Percentiles rank a stretch among this genome's conserved stretches.
These are phyloP conservation scores for Aspergillus floridensis DNA, from an alignment of 2,329 filamentous ascomycete species.

Conservation along the genomic window DNA sequence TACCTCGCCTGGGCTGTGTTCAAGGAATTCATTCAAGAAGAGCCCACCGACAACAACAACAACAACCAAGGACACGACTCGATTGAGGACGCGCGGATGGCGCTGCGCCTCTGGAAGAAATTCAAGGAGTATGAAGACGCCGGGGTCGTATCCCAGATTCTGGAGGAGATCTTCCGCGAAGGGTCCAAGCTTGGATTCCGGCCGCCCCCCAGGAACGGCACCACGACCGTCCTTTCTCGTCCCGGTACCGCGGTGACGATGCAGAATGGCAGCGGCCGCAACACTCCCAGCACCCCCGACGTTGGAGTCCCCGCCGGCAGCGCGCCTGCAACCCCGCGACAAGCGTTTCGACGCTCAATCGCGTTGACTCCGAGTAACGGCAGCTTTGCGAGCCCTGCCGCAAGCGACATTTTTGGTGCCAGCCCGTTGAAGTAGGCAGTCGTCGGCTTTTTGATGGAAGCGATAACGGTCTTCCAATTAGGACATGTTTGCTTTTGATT, in stretches of 20 bases:
- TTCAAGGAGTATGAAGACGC: conserved; percentile 86
- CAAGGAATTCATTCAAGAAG: conserved; percentile 89
- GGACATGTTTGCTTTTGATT: background rate
- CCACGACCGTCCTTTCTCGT: conserved; percentile 33
- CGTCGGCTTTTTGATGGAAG: background rate
- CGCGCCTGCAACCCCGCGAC: conserved; percentile 41
- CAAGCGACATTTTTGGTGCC: conserved; percentile 39
- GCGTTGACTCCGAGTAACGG: conserved; percentile 44
- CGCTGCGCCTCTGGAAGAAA: conserved; percentile 83
- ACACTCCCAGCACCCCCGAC: conserved; percentile 43
- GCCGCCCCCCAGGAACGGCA: conserved; percentile 48
- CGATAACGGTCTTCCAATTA: background rate
- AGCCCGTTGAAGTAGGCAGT: conserved; percentile 37
- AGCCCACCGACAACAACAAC: conserved; percentile 51
- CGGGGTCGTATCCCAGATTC: conserved; percentile 75
- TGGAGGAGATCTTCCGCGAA: conserved; percentile 79
- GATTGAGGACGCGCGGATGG: conserved; percentile 91
- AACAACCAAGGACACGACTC: conserved; percentile 69
- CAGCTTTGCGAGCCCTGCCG: conserved; percentile 38
- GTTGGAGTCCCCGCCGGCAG: conserved; percentile 26
- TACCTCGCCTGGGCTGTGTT: conserved; percentile 90
- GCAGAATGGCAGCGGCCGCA: conserved; percentile 40
- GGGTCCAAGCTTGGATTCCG: conserved; percentile 59
- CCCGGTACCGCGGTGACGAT: conserved; percentile 41
- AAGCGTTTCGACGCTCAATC: conserved; percentile 42